Evolutionary conservation across 257 asterid species (phyloP), one percentile per base, ranked within the genome.

Genomic region (Verbascum thapsus): DNA sequence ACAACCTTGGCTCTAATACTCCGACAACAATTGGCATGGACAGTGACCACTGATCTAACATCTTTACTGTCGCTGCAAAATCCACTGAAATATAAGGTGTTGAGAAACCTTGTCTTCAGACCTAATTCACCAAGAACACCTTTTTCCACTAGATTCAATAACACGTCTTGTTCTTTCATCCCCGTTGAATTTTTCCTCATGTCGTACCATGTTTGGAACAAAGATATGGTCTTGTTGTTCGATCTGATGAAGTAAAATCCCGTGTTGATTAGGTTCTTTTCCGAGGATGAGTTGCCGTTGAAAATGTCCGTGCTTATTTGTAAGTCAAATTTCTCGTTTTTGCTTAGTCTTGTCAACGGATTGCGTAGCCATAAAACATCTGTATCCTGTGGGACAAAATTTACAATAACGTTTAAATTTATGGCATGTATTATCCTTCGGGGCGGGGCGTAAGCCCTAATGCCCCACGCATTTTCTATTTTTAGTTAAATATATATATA

Each of bases 11-110:
- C 95, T 10, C 38, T 30, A 7, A 88, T 85, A 5, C 76, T 73
- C 39, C 80, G 72, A 41, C 96, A 88, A 41, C 96, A 84, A 51
- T 86, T 88, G 15, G 96, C 90, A 10, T 86, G 96, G 15, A 88
- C 80, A 0, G 92, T 86, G 4, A 60, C 61, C 11, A 84, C 92
- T 1, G 1, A 20, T 5, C 54, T 18, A 1, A 74, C 69, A 18
- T 80, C 73, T 10, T 39, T 20, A 13, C 81, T 84, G 12, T 80
- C 59, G 0, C 42, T 63, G 66, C 96, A 88, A 13, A 88, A 88
- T 1, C 92, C 95, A 40, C 88, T 75, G 10, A 88, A 85, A 43
- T 78, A 71, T 1, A 65, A 23, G 0, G 85, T 86, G 52, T 83
- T 79, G 16, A 86, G 71, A 50, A 77, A 83, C 48, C 23, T 67